Conservation (phyloP, 306 rosid genomes). For the Glycyrrhiza uralensis region DNA sequence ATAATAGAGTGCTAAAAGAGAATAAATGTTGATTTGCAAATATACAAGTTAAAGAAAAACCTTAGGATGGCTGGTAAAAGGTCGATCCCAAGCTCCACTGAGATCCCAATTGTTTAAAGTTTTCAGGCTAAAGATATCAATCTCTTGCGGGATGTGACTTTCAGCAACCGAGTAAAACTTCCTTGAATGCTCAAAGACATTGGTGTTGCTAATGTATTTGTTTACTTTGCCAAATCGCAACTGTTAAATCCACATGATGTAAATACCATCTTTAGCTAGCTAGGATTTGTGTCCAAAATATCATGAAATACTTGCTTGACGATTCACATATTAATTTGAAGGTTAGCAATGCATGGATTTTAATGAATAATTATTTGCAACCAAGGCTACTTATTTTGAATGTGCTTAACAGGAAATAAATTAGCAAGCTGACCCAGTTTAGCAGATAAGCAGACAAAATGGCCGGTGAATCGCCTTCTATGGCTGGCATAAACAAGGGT, state of each 20-base stretch:
- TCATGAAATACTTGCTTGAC: background rate
- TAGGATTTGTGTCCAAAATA: background rate
- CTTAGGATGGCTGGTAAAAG: constrained; percentile 75
- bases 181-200: constrained; percentile 63
- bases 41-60: background rate
- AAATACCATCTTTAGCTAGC: background rate
- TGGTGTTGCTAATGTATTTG: constrained; percentile 67
- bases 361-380: background rate
- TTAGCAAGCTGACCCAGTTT: constrained; percentile 44
- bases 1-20: background rate
- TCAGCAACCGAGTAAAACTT: constrained; percentile 59
- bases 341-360: too few species aligned
- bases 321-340: background rate
- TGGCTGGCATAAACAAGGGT: constrained; percentile 60
- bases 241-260: constrained; percentile 28
- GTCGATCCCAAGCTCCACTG: constrained; percentile 54
- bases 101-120: constrained; percentile 57
- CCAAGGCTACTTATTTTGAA: background rate
- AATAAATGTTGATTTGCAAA: background rate
- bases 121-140: constrained; percentile 48
- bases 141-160: constrained; percentile 62
- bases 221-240: constrained; percentile 60
- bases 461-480: constrained; percentile 51
- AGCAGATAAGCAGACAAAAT: constrained; percentile 51
- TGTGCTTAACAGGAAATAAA: background rate